Evolutionary conservation across 352 stramenopile genomes (phyloP).

Genomic region (Pythium phragmiticola): DNA sequence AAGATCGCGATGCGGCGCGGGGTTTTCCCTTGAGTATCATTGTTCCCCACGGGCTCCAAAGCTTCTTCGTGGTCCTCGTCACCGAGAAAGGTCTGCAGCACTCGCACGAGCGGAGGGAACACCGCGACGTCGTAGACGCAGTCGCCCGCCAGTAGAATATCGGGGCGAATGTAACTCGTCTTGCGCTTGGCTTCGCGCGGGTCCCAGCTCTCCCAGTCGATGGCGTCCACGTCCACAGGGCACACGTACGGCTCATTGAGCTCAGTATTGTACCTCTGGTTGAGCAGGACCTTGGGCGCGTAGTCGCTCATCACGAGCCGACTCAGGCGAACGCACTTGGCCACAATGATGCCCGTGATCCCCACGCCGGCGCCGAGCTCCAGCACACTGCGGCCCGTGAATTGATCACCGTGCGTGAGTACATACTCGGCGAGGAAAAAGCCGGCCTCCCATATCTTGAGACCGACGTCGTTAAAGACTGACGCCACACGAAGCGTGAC

Average conservation of each 20-base stretch:
- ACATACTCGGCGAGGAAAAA: slow-evolving; percentile 78
- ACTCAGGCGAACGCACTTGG: slow-evolving; percentile 34
- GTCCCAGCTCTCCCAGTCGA: slow-evolving; percentile 78
- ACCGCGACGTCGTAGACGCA: slow-evolving; percentile 70
- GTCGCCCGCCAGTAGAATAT: slow-evolving; percentile 72
- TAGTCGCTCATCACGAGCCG: slow-evolving; percentile 73
- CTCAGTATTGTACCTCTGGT: slow-evolving; percentile 80
- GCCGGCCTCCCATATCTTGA: slow-evolving; percentile 82
- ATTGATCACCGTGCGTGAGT: slow-evolving; percentile 49
- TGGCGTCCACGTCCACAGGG: slow-evolving; percentile 47
- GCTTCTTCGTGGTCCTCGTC: background rate
- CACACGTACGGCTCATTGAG: slow-evolving; percentile 57
- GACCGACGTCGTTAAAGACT: slow-evolving; percentile 78
- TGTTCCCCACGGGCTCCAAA: background rate
- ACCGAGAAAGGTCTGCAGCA: slow-evolving; percentile 58
- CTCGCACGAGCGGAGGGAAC: slow-evolving; percentile 60
- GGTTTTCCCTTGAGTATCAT: background rate
- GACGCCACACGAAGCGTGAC: slow-evolving; percentile 78
- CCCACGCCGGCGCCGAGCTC: slow-evolving; percentile 75
- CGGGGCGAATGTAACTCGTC: slow-evolving; percentile 27
- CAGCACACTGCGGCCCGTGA: slow-evolving; percentile 50
- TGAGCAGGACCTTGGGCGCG: slow-evolving; percentile 79
- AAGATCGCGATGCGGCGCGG: slow-evolving; percentile 59
- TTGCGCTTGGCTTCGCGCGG: slow-evolving; percentile 28
- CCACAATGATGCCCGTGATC: slow-evolving; percentile 64